phyloP scores from a whole-genome alignment of 2,329 filamentous ascomycete genomes.

The Ophiocordyceps camponoti-saundersi region DNA sequence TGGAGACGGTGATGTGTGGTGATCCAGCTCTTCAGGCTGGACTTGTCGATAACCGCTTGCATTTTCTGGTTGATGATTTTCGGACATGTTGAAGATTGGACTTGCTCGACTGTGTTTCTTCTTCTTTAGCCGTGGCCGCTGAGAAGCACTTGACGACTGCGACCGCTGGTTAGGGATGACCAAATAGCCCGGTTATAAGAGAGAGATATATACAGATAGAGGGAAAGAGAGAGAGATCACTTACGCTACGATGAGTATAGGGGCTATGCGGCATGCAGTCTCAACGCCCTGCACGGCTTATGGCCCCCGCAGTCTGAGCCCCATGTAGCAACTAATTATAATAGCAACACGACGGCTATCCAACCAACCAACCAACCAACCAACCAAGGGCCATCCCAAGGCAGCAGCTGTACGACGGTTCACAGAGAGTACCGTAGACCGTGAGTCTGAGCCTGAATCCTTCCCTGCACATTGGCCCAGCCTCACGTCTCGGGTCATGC shows the following conservation, averaged over 20 bases:
- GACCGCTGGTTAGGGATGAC: too few relatives aligned
- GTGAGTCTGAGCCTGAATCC: background rate
- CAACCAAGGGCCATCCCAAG: background rate
- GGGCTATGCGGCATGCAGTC: background rate
- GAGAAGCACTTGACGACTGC: too few relatives aligned
- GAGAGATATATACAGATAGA: too few relatives aligned
- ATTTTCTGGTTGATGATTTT: background rate
- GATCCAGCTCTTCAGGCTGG: background rate
- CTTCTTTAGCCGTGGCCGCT: too few relatives aligned
- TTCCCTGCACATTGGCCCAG: too few relatives aligned
- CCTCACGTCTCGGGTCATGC: too few relatives aligned
- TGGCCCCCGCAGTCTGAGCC: too few relatives aligned
- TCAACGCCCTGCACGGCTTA: background rate
- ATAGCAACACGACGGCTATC: background rate
- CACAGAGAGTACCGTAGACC: background rate
- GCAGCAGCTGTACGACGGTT: background rate
- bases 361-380: background rate
- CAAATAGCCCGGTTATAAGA: too few relatives aligned
- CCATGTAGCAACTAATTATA: too few relatives aligned
- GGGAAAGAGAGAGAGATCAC: background rate
- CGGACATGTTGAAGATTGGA: background rate
- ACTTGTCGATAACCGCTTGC: background rate
- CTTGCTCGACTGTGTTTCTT: too few relatives aligned
- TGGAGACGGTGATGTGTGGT: background rate
- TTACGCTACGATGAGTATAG: background rate